Conservation (phyloP, 2,329 filamentous ascomycete genomes). For the Metarhizium rileyi region DNA sequence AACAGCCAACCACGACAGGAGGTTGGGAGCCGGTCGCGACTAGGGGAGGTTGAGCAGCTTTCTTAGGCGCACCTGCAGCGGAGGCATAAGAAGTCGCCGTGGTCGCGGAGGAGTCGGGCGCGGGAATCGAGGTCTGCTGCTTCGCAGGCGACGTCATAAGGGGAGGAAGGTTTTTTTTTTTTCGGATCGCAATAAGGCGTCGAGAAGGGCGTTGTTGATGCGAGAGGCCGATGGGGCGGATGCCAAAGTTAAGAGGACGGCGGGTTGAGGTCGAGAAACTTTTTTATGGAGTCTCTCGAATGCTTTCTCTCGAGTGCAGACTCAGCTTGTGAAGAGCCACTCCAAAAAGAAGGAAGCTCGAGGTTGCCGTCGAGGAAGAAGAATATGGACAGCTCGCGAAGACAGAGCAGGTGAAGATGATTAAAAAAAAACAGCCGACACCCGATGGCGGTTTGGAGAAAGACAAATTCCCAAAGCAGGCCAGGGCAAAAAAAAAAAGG, state of each 20-base stretch:
- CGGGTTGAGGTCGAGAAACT: conserved; percentile 4
- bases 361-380: conserved; percentile 3
- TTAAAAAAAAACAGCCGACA: conserved; percentile 7
- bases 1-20: conserved; percentile 46
- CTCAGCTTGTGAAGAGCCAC: conserved; percentile 2
- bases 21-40: conserved; percentile 47
- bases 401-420: conserved; percentile 5
- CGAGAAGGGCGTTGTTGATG: not conserved
- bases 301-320: conserved; percentile 9
- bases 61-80: conserved; percentile 54
- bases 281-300: conserved; percentile 1
- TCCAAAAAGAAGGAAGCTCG: not conserved
- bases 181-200: not conserved
- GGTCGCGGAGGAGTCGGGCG: conserved; percentile 47
- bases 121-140: conserved; percentile 44
- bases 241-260: conserved; percentile 7
- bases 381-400: conserved; percentile 7
- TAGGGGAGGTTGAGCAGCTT: conserved; percentile 50
- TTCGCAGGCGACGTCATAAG: conserved; percentile 53
- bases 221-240: not conserved
- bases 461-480: conserved; percentile 11
- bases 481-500: conserved; percentile 14
- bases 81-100: conserved; percentile 57
- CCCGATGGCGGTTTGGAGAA: conserved; percentile 15
- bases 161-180: conserved; percentile 14